Base-by-base conservation (phyloP, 257 asterid species). In the Cinchona pubescens region DNA sequence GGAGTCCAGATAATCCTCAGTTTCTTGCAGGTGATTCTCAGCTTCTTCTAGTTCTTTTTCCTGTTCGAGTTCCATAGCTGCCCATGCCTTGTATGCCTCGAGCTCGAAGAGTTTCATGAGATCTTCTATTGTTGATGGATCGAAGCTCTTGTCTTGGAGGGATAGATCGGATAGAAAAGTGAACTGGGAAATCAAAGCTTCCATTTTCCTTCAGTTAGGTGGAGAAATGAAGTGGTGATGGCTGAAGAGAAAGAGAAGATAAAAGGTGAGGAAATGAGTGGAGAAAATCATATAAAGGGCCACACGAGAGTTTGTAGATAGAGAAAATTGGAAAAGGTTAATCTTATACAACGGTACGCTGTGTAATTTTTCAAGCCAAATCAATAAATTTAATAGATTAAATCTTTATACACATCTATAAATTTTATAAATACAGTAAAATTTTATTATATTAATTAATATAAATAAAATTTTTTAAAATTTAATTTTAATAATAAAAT, bases 51-150 rank as follows among this genome's bases (percentile, higher is more conserved):
- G 84, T 40, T 92, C 85, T 38, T 49, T 69, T 38, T 83, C 85
- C 81, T 75, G 76, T 38, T 89, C 90, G 30, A 90, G 88, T 82
- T 94, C 97, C 70, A 87, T 86, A 66, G 88, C 82, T 11, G 97
- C 97, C 98, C 98, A 92, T 7, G 96, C 97, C 81, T 83, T 89
- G 91, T 90, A 92, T 7, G 93, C 85, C 68, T 94, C 98, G 35
- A 92, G 74, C 79, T 92, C 98, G 75, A 94, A 94, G 34, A 94
- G 91, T 42, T 81, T 90, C 90, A 90, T 81, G 46, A 94, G 94
- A 51, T 87, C 87, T 74, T 92, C 97, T 30, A 90, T 87, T 58
- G 90, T 80, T 35, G 89, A 80, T 0, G 97, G 97, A 61, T 94
- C 96, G 79, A 94, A 92, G 73, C 12, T 86, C 86, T 84, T 89